These are phyloP conservation scores for Penicillium bovifimosum DNA, from an alignment of 495 filamentous ascomycete genomes.

Conservation along the genomic window DNA sequence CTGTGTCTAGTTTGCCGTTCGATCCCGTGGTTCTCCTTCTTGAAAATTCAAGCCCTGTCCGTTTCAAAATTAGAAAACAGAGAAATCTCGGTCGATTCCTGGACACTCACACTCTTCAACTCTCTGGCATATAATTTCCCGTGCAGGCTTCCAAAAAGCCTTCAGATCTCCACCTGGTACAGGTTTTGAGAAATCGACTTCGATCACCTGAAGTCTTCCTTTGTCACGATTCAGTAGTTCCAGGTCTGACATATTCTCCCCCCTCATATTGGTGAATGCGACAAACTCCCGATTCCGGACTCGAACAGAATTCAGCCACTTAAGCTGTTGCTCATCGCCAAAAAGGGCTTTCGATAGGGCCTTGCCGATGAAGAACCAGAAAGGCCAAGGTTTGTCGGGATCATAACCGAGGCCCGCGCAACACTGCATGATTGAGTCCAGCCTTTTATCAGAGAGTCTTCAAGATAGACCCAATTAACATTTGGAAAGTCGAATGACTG, in stretches of 20 bases:
- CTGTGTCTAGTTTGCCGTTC: no score
- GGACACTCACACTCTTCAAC: neutral
- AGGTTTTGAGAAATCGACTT: constrained; percentile 7
- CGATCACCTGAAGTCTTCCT: constrained; percentile 4
- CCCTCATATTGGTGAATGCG: constrained; percentile 10
- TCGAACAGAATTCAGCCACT: constrained; percentile 2
- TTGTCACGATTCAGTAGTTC: neutral
- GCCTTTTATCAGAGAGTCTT: constrained; percentile 2
- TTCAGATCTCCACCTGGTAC: constrained; percentile 1
- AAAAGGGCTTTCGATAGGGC: constrained; percentile 7
- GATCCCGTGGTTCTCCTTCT: no score
- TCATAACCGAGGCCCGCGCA: constrained; percentile 1
- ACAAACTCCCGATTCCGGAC: constrained; percentile 5
- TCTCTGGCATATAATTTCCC: constrained; percentile 2
- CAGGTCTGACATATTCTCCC: no score
- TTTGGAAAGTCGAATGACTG: no score
- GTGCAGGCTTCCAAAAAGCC: constrained; percentile 8
- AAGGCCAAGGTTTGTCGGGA: constrained; percentile 5
- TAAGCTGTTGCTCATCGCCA: constrained; percentile 4
- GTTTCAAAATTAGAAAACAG: no score
- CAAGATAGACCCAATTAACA: no score
- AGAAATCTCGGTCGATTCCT: no score
- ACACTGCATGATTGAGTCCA: constrained; percentile 9
- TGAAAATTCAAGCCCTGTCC: no score
- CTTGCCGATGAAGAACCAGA: constrained; percentile 12